Evolutionary conservation across 2,329 filamentous ascomycete species (phyloP).

Genomic region (Neofusicoccum sp.): DNA sequence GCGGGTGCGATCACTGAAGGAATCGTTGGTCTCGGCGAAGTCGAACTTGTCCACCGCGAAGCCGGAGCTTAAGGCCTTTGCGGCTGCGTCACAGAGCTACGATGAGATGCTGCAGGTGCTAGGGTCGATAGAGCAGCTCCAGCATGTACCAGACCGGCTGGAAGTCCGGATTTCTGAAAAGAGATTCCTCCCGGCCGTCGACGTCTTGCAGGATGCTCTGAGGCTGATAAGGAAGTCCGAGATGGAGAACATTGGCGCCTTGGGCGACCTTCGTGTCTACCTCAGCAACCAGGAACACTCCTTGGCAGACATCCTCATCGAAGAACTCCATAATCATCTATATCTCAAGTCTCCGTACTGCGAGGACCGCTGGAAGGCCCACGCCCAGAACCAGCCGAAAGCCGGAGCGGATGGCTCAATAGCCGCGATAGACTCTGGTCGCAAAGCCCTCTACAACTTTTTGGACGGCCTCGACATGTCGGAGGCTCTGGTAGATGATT

Average conservation of each 20-base stretch:
- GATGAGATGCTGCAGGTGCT: constrained; percentile 84
- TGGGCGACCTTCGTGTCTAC: constrained; percentile 82
- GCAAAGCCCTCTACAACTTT: constrained; percentile 56
- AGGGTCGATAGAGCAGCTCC: constrained; percentile 70
- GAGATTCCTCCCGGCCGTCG: constrained; percentile 87
- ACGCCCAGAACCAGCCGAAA: constrained; percentile 65
- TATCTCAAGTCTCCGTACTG: constrained; percentile 98
- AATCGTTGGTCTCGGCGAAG: constrained; percentile 79
- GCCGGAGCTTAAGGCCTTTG: constrained; percentile 86
- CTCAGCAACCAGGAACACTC: constrained; percentile 90
- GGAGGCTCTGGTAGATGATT: constrained; percentile 70
- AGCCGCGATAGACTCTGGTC: constrained; percentile 40
- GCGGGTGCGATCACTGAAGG: constrained; percentile 76
- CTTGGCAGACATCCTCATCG: constrained; percentile 91
- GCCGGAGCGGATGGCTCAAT: constrained; percentile 33
- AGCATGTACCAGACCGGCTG: constrained; percentile 84
- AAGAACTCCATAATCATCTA: constrained; percentile 93
- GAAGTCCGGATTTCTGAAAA: constrained; percentile 96
- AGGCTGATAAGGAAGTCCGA: constrained; percentile 82
- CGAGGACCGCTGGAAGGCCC: constrained; percentile 88
- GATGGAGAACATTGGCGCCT: constrained; percentile 84
- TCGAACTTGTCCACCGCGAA: constrained; percentile 79
- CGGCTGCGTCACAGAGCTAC: constrained; percentile 82
- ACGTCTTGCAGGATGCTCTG: constrained; percentile 83
- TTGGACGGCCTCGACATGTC: constrained; percentile 57